These are phyloP conservation scores for Plenodomus biglobosus DNA, from an alignment of 2,329 filamentous ascomycete species.

Conservation along the genomic window DNA sequence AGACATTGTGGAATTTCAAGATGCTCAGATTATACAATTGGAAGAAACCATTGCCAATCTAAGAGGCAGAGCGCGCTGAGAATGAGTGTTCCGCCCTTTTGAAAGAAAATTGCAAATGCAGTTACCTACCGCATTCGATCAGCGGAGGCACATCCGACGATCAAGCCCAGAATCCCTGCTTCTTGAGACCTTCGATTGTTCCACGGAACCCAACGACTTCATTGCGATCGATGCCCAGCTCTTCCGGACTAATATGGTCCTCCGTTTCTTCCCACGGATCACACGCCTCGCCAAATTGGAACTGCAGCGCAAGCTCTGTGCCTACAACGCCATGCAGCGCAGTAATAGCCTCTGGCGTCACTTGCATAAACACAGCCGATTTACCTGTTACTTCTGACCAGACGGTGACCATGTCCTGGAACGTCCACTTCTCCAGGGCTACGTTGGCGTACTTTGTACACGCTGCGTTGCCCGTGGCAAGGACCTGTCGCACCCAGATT, in stretches of 20 bases:
- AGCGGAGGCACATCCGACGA: neutral
- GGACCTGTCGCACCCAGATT: constrained; percentile 29
- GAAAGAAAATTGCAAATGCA: neutral
- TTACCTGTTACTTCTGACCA: constrained; percentile 32
- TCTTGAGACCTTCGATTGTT: constrained; percentile 13
- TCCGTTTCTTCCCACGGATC: constrained; percentile 26
- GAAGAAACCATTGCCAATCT: neutral
- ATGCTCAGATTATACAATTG: constrained; percentile 4
- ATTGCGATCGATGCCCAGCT: constrained; percentile 21
- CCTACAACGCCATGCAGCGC: constrained; percentile 23
- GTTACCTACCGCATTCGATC: no score
- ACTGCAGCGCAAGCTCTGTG: constrained; percentile 23
- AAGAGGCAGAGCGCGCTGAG: neutral
- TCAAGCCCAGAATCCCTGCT: neutral
- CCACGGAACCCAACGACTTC: constrained; percentile 26
- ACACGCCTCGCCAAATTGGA: constrained; percentile 28
- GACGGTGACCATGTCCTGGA: constrained; percentile 23
- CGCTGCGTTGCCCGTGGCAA: constrained; percentile 17
- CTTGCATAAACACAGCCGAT: constrained; percentile 23
- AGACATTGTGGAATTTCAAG: constrained; percentile 8
- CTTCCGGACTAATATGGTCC: constrained; percentile 22
- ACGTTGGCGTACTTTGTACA: constrained; percentile 29
- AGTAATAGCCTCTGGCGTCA: constrained; percentile 6
- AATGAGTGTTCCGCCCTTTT: no score
- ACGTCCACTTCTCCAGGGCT: constrained; percentile 23